Percentiles rank a stretch among this genome's conserved stretches.
These are phyloP conservation scores for Coniochaeta pulveracea DNA, from an alignment of 2,329 filamentous ascomycete species.

Conservation along the genomic window DNA sequence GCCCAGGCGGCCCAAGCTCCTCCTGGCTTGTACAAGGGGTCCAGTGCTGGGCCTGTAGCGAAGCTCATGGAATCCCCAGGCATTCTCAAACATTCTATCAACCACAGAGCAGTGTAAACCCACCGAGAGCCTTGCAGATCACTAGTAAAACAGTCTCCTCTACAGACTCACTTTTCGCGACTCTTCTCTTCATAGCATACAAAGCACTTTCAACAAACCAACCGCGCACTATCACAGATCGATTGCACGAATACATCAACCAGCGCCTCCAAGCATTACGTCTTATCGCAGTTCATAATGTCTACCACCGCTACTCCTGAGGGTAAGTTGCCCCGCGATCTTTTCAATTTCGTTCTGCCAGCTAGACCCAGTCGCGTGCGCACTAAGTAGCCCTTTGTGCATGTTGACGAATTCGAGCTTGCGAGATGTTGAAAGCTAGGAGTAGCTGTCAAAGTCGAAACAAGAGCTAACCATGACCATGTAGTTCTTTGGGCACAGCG, in stretches of 20 bases:
- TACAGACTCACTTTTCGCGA: constrained; percentile 7
- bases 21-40: too few species aligned
- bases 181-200: not conserved
- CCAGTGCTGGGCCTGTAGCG: too few species aligned
- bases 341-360: not conserved
- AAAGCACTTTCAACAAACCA: not conserved
- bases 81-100: constrained; percentile 31
- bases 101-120: constrained; percentile 8
- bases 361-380: not conserved
- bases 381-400: too few species aligned
- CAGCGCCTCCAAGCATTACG: not conserved
- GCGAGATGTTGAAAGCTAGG: too few species aligned
- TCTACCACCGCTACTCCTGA: constrained; percentile 12
- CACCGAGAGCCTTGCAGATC: constrained; percentile 1
- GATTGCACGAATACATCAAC: constrained; percentile 1
- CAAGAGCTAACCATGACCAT: constrained; percentile 1
- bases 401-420: too few species aligned
- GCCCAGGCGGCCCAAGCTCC: too few species aligned
- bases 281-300: constrained; percentile 2
- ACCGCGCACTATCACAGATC: not conserved
- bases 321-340: constrained; percentile 11
- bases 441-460: not conserved
- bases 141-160: constrained; percentile 9
- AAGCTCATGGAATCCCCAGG: constrained; percentile 26
- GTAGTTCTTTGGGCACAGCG: constrained; percentile 96